Evolutionary conservation across 352 stramenopile genomes (phyloP), one percentile per base, ranked within the genome.

Genomic region (Pythium folliculosum): DNA sequence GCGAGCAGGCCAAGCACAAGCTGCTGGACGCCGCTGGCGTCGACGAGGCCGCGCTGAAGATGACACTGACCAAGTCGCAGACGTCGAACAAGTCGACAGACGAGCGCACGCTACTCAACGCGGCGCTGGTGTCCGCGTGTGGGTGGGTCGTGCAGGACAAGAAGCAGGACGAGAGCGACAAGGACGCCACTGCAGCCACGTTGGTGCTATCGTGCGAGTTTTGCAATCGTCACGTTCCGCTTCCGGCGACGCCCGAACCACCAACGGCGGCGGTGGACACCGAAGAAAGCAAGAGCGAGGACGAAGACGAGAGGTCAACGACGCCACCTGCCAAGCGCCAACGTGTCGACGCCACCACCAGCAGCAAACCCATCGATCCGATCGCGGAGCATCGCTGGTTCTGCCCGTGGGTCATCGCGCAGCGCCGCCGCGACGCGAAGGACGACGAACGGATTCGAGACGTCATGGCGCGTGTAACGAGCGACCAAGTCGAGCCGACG

Each of bases 371-470:
- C 17, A 21, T 77, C 12, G 64, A 82, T 53, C 63, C 57, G 3
- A 54, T 75, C 9, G 51, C 63, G 4, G 69, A 80, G 30, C 82
- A 91, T 47, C 82, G 82, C 25, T 76, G 77, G 60, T 91, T 89
- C 66, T 91, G 82, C 58, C 81, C 82, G 17, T 89, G 81, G 82
- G 63, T 89, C n/a, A 21, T 66, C 2, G 13, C 37, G 2, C 67
- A 73, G 35, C 45, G 22, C 10, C 66, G 53, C 37, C n/a, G 30
- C 25, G 45, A 54, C 16, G n/a, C 44, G 1, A 30, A 48, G 44
- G 60, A 65, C 27, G 53, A 60, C 22, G 53, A 51, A 1, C 66
- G 53, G 9, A 25, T 66, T 30, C 65, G 58, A 8, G 57, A 44
- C 1, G 35, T 38, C 14, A 23, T 63, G 45, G 12, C 43, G 25